These are phyloP conservation scores for Mycena pura DNA, from an alignment of 768 basidiomycete genomes.

Conservation along the genomic window DNA sequence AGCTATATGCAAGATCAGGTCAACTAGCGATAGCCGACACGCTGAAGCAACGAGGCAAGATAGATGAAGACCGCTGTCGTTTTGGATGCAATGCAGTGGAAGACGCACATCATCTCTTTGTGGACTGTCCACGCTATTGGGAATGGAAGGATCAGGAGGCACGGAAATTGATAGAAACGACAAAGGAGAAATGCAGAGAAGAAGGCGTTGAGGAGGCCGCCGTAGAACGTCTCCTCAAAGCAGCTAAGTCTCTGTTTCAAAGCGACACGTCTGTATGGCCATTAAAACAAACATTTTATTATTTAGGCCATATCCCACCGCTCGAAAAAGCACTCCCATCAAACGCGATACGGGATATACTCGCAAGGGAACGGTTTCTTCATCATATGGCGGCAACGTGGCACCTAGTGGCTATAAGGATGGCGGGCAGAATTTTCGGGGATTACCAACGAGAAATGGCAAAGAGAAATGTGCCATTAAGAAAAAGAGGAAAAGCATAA, in stretches of 20 bases:
- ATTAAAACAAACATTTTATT: not conserved
- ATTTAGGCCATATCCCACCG: not conserved
- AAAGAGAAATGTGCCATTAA: no score
- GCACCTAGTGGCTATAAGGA: not conserved
- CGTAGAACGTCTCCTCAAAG: not conserved
- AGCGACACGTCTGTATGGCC: not conserved
- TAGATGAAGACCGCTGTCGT: not conserved
- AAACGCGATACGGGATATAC: no score
- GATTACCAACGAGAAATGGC: not conserved
- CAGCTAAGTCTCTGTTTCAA: not conserved
- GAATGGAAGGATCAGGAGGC: not conserved
- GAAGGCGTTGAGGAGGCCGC: not conserved
- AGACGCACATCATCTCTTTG: not conserved
- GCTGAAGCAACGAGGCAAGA: no score
- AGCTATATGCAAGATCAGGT: no score
- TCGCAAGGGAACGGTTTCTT: not conserved
- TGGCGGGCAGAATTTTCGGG: not conserved
- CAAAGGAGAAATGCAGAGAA: not conserved
- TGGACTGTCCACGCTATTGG: not conserved
- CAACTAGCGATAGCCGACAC: no score
- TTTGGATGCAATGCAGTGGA: not conserved
- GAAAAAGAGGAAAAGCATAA: no score
- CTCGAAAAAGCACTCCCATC: not conserved
- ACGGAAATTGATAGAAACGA: not conserved
- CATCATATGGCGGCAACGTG: not conserved